phyloP scores from a whole-genome alignment of 176 grass and related monocot genomes.

The Cenchrus purpureus region DNA sequence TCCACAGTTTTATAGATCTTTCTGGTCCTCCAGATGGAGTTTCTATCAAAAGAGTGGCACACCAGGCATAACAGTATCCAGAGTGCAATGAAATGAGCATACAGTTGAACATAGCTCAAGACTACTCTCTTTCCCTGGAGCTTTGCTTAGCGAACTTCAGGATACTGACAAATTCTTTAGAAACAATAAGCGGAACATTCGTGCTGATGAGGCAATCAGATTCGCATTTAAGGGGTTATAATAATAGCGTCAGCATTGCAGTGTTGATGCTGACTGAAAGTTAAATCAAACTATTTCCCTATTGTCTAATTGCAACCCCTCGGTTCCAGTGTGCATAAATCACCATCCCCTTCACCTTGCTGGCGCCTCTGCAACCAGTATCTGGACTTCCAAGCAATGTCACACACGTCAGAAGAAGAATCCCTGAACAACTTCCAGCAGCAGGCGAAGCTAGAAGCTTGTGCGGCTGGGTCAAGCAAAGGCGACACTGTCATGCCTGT shows the following conservation, averaged over 20 bases:
- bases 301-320: slow-evolving; percentile 28
- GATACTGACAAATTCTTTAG: slow-evolving; percentile 28
- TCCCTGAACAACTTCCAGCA: slow-evolving; percentile 57
- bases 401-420: slow-evolving; percentile 63
- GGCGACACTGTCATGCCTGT: slow-evolving; percentile 24
- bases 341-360: slow-evolving; percentile 25
- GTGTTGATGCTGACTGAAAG: slow-evolving; percentile 52
- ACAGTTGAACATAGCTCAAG: slow-evolving; percentile 11
- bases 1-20: not conserved
- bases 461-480: slow-evolving; percentile 46
- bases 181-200: slow-evolving; percentile 43
- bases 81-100: not conserved
- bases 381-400: slow-evolving; percentile 45
- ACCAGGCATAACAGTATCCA: not conserved
- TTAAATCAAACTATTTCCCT: slow-evolving; percentile 29
- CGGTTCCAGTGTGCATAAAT: slow-evolving; percentile 53
- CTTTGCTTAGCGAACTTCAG: not conserved
- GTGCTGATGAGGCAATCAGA: slow-evolving; percentile 29
- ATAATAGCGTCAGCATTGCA: slow-evolving; percentile 27
- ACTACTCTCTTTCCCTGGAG: not conserved
- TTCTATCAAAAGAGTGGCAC: not conserved
- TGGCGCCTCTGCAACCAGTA: slow-evolving; percentile 36
- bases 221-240: slow-evolving; percentile 20
- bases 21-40: slow-evolving; percentile 5
- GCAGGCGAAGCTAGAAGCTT: slow-evolving; percentile 42